A percentile compares a stretch with the other conserved stretches of the same genome.
phyloP scores from a whole-genome alignment of 306 rosid species.

The Carpinus viminea region DNA sequence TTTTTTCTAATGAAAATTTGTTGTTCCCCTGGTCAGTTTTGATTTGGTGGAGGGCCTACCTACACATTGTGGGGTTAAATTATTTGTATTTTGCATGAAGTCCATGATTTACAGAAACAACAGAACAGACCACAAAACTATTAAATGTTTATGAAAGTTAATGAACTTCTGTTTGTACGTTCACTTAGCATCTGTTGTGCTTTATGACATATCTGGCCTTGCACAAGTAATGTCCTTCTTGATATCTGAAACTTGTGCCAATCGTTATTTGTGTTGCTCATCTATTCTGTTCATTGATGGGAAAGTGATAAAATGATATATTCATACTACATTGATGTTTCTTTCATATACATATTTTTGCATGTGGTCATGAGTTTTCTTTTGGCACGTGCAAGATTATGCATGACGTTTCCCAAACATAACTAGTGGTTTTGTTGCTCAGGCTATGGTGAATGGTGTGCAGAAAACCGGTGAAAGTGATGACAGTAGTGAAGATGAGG shows the following conservation, averaged over 20 bases:
- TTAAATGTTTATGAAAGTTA: not conserved
- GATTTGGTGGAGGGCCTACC: not conserved
- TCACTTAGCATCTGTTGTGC: too few relatives aligned
- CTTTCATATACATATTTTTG: not conserved
- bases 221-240: too few relatives aligned
- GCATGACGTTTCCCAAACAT: not conserved
- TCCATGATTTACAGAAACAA: not conserved
- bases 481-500: conserved; percentile 31
- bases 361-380: too few relatives aligned
- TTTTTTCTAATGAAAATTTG: not conserved
- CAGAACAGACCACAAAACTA: not conserved
- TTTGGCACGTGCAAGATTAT: too few relatives aligned
- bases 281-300: not conserved
- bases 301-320: not conserved
- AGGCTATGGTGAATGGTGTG: conserved; percentile 33
- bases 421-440: conserved; percentile 8
- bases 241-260: not conserved
- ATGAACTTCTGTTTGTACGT: not conserved
- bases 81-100: not conserved
- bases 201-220: too few relatives aligned
- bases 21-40: not conserved
- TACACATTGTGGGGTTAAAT: not conserved
- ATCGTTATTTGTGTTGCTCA: not conserved
- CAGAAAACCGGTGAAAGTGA: conserved; percentile 33
- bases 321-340: not conserved